phyloP scores from a whole-genome alignment of 768 basidiomycete genomes.

The Wakefieldia striispora region DNA sequence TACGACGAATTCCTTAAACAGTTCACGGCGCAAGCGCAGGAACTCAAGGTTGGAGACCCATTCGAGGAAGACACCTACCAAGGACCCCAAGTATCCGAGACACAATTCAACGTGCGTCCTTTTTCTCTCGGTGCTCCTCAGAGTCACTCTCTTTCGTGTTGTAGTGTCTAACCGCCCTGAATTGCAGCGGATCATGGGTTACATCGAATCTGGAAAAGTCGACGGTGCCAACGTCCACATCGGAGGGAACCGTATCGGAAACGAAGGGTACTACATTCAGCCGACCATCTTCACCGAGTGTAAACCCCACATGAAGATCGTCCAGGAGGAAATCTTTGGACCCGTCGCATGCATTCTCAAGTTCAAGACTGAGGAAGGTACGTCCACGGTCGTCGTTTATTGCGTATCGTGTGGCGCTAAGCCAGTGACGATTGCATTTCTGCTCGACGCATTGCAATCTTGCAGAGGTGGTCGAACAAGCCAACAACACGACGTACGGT shows the following conservation, averaged over 20 bases:
- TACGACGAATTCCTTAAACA: conserved; percentile 72
- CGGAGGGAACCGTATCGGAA: conserved; percentile 62
- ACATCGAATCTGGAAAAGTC: conserved; percentile 72
- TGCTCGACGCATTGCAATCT: no score
- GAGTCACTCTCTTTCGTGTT: not conserved
- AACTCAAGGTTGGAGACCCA: conserved; percentile 68
- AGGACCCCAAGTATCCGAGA: conserved; percentile 77
- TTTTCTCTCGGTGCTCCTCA: not conserved
- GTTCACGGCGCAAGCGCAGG: conserved; percentile 54
- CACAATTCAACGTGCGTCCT: conserved; percentile 61
- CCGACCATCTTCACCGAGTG: conserved; percentile 76
- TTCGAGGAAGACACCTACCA: conserved; percentile 59
- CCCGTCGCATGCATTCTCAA: conserved; percentile 75
- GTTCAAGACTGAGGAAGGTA: conserved; percentile 66
- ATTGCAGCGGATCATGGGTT: conserved; percentile 65
- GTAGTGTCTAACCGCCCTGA: no score
- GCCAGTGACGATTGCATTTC: no score
- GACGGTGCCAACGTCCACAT: conserved; percentile 65
- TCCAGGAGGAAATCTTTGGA: conserved; percentile 75
- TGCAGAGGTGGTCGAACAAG: conserved; percentile 51
- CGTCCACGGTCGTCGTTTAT: no score
- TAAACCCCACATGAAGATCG: conserved; percentile 70
- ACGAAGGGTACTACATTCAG: conserved; percentile 65
- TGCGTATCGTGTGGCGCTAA: no score
- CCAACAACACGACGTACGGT: conserved; percentile 87